These are phyloP conservation scores for Barnettozyma sucrosica DNA, from an alignment of 805 yeast species.

Conservation along the genomic window DNA sequence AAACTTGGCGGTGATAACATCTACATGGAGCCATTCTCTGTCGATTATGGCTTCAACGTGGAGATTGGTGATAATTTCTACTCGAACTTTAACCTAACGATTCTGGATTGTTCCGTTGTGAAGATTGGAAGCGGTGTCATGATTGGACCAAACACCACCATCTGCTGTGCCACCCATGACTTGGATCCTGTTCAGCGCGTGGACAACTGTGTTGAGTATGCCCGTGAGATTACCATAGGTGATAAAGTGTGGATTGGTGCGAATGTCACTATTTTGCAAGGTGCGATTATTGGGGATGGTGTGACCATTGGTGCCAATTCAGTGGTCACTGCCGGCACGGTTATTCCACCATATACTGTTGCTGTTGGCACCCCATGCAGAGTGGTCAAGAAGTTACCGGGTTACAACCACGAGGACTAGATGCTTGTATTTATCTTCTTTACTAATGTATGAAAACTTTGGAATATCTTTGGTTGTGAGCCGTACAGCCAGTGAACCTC, in stretches of 20 bases:
- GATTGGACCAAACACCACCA: constrained; percentile 58
- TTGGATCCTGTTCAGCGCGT: constrained; percentile 40
- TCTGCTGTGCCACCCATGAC: constrained; percentile 63
- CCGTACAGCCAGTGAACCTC: constrained; percentile 21
- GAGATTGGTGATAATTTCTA: constrained; percentile 52
- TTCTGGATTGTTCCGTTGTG: constrained; percentile 57
- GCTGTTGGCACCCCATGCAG: constrained; percentile 63
- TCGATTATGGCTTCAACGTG: constrained; percentile 65
- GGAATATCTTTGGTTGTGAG: constrained; percentile 11
- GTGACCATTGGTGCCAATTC: constrained; percentile 64
- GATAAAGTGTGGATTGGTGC: constrained; percentile 67
- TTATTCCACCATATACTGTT: constrained; percentile 47
- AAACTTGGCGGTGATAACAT: constrained; percentile 35
- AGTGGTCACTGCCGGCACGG: constrained; percentile 45
- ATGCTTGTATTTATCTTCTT: background rate
- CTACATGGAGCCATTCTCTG: constrained; percentile 44
- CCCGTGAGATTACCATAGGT: constrained; percentile 53
- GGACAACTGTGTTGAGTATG: constrained; percentile 39
- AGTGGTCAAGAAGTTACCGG: constrained; percentile 31
- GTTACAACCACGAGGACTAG: constrained; percentile 12
- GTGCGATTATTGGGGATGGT: constrained; percentile 59
- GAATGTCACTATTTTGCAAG: constrained; percentile 50
- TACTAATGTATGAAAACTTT: constrained; percentile 21
- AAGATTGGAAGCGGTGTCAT: constrained; percentile 53
- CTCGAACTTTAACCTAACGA: constrained; percentile 47